Evolutionary conservation across 306 rosid species (phyloP).

Genomic region (Lithocarpus polystachyus): DNA sequence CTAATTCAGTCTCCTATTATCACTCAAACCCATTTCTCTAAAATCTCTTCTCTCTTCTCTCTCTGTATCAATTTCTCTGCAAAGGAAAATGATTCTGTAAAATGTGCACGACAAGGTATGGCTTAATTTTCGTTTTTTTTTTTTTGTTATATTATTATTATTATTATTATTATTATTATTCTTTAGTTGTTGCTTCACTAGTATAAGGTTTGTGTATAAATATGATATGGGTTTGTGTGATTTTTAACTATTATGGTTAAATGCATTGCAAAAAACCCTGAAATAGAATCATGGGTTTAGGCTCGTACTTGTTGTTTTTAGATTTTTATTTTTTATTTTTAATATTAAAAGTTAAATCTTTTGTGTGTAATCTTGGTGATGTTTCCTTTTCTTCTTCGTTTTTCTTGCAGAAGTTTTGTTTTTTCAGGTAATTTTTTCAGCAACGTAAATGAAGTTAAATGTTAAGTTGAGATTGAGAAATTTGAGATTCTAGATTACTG

Average conservation of each 20-base stretch:
- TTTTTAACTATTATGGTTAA: constrained; percentile 1
- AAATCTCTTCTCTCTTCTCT: neutral
- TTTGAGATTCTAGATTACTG: neutral
- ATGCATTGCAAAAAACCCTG: constrained; percentile 12
- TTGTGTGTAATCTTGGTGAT: neutral
- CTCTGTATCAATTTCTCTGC: neutral
- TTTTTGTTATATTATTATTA: neutral
- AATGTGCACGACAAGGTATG: neutral
- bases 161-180: neutral
- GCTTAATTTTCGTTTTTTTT: neutral
- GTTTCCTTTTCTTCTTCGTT: neutral
- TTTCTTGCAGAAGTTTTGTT: neutral
- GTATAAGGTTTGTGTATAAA: neutral
- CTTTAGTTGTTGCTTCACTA: neutral
- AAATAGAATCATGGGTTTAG: neutral
- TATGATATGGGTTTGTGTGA: constrained; percentile 20
- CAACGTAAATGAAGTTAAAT: neutral
- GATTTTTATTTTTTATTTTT: neutral
- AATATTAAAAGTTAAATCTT: neutral
- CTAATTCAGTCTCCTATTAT: neutral
- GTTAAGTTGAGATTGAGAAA: neutral
- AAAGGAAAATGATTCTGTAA: neutral
- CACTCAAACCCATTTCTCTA: neutral
- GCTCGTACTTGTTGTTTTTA: neutral
- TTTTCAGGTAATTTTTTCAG: neutral